Base-by-base conservation (phyloP, 345 rosid genomes). In the Nasturtium officinale region DNA sequence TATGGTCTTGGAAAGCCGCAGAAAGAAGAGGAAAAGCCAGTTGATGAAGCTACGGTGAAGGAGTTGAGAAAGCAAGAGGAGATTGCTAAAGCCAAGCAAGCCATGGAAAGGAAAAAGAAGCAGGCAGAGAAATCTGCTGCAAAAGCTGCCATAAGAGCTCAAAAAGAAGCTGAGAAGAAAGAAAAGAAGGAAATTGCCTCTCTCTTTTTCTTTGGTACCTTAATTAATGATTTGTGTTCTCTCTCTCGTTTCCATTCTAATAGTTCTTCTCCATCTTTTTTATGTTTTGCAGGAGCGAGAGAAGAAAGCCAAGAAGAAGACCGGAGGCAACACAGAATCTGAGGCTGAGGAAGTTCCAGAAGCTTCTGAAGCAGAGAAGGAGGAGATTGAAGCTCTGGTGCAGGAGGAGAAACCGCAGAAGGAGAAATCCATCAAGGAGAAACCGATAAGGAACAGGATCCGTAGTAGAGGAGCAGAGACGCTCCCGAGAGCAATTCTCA, bases 161-260 rank as follows among this genome's bases (percentile, higher is more conserved):
- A 94, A 79, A 94, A 87, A 86, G 99, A 94, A 72, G 96, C 95
- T 65, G 97, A 92, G 74, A 96, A 85, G 86, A 92, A 89, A 83
- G 76, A 61, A 15, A 55, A 63, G 37, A 76, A 90, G 99, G 98
- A 38, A 87, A 82, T 79, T 83, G 64, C 70, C 43, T 28, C 9
- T 47, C n/a, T 57, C 0, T 37, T 5, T 33, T n/a, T 2, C 9
- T 25, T 29, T 52, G 53, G 56, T 56, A 26, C 65, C n/a, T 61
- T 17, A 42, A 32, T 48, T 30, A 30, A 30, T 30, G 8, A 0
- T 30, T 6, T 21, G 38, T 21, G 6, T 63, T 28, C 9, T 50
- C 17, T 58, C 62, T 63, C 37, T 26, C 43, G 4, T 30, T 64
- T 15, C 43, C 21, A 35, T 58, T 71, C 72, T 71, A 48, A 75